Evolutionary conservation across 176 grass and related monocot genomes (phyloP).

Genomic region (Aegilops sharonensis): DNA sequence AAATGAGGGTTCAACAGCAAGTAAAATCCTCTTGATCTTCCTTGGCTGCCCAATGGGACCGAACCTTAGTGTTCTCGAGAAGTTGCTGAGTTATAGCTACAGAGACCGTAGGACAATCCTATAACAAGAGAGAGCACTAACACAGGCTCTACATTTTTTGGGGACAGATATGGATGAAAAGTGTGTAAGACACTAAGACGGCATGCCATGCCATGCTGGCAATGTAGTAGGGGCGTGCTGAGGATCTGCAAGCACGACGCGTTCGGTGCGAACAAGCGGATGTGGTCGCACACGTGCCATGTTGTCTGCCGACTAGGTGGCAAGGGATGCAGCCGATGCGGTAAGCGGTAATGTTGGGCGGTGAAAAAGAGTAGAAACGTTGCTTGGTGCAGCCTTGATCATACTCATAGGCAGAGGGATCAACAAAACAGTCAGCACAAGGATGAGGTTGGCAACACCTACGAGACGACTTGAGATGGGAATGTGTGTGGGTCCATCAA

Average conservation of each 20-base stretch:
- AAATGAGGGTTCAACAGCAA: slow-evolving; percentile 55
- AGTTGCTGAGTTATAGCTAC: slow-evolving; percentile 68
- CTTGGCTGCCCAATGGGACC: slow-evolving; percentile 50
- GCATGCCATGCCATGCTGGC: slow-evolving; percentile 58
- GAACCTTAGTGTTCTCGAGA: slow-evolving; percentile 62
- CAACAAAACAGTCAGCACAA: no score
- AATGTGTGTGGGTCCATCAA: no score
- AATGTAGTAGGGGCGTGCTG: slow-evolving; percentile 63
- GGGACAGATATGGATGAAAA: slow-evolving; percentile 68
- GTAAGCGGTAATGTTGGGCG: background rate
- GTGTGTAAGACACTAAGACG: slow-evolving; percentile 26
- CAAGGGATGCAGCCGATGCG: slow-evolving; percentile 45
- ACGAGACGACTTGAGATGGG: no score
- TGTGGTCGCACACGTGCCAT: slow-evolving; percentile 20
- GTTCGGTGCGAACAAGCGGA: slow-evolving; percentile 38
- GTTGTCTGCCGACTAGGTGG: slow-evolving; percentile 45
- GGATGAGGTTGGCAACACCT: no score
- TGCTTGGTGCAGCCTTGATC: slow-evolving; percentile 45
- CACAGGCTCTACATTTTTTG: slow-evolving; percentile 60
- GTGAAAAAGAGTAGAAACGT: slow-evolving; percentile 30
- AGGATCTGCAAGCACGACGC: slow-evolving; percentile 58
- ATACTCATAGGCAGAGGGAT: no score
- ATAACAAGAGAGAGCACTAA: background rate
- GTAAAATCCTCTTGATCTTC: slow-evolving; percentile 57
- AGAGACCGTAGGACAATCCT: slow-evolving; percentile 69